Evolutionary conservation across 768 basidiomycete genomes (phyloP), one percentile per base, ranked within the genome.

Genomic region (Russula dissimulans): DNA sequence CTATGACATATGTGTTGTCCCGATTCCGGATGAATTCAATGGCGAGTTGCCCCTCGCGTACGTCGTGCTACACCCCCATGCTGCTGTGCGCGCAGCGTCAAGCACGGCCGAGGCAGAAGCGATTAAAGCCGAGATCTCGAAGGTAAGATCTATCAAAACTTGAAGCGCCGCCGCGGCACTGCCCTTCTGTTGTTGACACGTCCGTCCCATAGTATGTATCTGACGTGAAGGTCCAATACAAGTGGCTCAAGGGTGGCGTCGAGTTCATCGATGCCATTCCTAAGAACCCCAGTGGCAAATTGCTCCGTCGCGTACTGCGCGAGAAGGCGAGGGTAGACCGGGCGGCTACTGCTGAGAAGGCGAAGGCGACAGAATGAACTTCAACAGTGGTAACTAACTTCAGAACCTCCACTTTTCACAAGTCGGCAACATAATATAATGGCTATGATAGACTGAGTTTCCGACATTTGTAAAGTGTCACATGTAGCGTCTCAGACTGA

Each of bases 11-110:
- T 86, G 86, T 62, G 84, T 89, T 3, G 79, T 89, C n/a, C 80
- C 83, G 0, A 67, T 84, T 26, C 81, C 80, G 4, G 83, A 89
- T 67, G 86, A 87, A 17, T 88, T 81, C 63, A 83, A 81, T 59
- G 87, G 87, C 26, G 87, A 89, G 68, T 71, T 86, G 7, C 87
- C 87, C 0, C 69, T 87, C 67, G 88, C 86, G 3, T 89, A 82
- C 67, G 76, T 87, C 3, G 83, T 81, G 3, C 74, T 86, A 5
- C 75, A 72, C n/a, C 47, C 61, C 34, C 57, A 45, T 17, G 61
- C 61, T 10, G 61, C 57, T 5, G 38, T 56, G 26, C 42, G 61
- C 6, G 57, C 51, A 5, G 50, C 51, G 29, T 48, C 56, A 15
- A 59, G 54, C 41, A 26, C 22, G 3, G n/a, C 54, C 2, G 54